Conservation (phyloP, 345 rosid genomes). For the Dovyalis caffra region DNA sequence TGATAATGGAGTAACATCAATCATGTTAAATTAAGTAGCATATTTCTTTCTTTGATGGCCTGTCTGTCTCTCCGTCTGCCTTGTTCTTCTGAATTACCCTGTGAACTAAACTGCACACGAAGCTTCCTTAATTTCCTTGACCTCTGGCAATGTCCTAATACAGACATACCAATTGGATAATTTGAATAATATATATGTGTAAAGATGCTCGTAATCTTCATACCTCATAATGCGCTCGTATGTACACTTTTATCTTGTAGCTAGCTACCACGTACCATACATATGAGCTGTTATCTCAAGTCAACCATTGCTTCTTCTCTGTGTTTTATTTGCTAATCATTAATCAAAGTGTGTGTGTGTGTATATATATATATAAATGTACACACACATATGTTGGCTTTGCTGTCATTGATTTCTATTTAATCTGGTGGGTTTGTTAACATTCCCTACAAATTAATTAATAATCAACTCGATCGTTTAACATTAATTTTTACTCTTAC, state of each 20-base stretch:
- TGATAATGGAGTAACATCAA: neutral
- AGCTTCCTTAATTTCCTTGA: constrained; percentile 30
- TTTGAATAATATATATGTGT: neutral
- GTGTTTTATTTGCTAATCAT: neutral
- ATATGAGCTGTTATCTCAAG: constrained; percentile 45
- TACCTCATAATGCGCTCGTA: constrained; percentile 22
- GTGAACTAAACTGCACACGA: neutral
- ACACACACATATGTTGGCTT: neutral
- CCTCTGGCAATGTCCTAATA: constrained; percentile 25
- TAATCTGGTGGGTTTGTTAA: neutral
- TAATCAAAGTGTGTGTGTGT: too few relatives aligned
- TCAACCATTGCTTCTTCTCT: constrained; percentile 30
- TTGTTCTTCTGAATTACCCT: constrained; percentile 13
- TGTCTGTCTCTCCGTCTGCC: constrained; percentile 13
- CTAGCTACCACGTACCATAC: neutral
- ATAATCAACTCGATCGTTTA: too few relatives aligned
- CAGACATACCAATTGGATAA: constrained; percentile 27
- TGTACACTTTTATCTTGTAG: constrained; percentile 11
- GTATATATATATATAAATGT: too few relatives aligned
- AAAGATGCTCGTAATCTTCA: constrained; percentile 34
- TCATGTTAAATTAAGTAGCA: neutral
- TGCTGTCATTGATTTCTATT: neutral
- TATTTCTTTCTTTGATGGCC: neutral
- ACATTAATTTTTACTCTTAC: neutral
- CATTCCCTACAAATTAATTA: neutral